Base-by-base conservation (phyloP, 2,329 filamentous ascomycete genomes). In the Ascochyta lentis region DNA sequence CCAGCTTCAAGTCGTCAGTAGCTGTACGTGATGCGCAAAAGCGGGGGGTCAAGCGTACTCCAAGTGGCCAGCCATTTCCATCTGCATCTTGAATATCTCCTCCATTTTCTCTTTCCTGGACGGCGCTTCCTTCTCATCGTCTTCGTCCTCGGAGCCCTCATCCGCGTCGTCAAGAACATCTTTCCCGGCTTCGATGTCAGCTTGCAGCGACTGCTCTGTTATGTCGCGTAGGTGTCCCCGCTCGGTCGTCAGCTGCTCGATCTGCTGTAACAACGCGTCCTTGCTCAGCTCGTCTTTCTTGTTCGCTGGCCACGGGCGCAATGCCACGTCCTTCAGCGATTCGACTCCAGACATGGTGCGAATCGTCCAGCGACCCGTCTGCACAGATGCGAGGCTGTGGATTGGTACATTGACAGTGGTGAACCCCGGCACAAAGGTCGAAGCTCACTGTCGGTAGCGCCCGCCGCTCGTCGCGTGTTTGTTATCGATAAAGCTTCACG, bases 171-270 rank as follows among this genome's bases (percentile, higher is more conserved):
- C 77, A 16, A 73, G 61, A 23, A 69, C 76, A 43, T 79, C 77
- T 51, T 68, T 74, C 24, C 78, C 74, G 38, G 66, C 58, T 15
- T 79, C 77, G 47, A 95, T 87, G 67, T 95, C 88, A 33, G 88
- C 84, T 45, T 83, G 83, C 34, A 98, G 79, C 39, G 86, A 83
- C 46, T 86, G 83, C 74, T 96, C 90, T 45, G 87, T 91, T 61
- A 98, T 82, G 65, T 88, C 83, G 56, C 91, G 88, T 72, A 98
- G 96, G 23, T 91, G 90, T 13, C 91, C 91, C 57, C 90, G 88
- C 68, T 96, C 88, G 39, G 80, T 76, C 64, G 92, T 90, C 68
- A 96, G 89, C 63, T 93, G 91, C 54, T 84, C 80, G 64, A 97
- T 92, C 64, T 94, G 89, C 42, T 89, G 84, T 53, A 84, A 81